Evolutionary conservation across 352 stramenopile species (phyloP).

Genomic region (Globisporangium takayamanum): DNA sequence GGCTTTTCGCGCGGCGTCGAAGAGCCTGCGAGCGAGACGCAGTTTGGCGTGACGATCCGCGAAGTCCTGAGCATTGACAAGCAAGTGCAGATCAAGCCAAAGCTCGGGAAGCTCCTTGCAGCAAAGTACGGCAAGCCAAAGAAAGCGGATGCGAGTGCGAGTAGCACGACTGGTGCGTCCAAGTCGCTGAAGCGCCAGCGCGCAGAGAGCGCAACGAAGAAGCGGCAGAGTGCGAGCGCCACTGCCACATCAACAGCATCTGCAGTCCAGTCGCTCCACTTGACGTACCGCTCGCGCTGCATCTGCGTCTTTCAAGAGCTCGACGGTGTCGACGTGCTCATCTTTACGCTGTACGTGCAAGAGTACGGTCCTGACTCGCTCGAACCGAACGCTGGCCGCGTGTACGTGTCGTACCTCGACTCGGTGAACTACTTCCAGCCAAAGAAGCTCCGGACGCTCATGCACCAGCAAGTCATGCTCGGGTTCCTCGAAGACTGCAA

Average conservation of each 20-base stretch:
- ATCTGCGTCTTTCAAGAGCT: constrained; percentile 89
- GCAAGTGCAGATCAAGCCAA: constrained; percentile 83
- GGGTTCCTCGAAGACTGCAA: constrained; percentile 86
- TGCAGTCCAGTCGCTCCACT: constrained; percentile 35
- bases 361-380: constrained; percentile 77
- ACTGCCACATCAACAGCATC: constrained; percentile 4
- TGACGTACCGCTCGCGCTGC: constrained; percentile 84
- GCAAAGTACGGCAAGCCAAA: constrained; percentile 63
- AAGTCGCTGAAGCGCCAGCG: constrained; percentile 63
- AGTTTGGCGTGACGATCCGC: constrained; percentile 81
- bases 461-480: constrained; percentile 87
- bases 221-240: constrained; percentile 21
- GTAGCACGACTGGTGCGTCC: constrained; percentile 16
- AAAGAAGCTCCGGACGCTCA: constrained; percentile 82
- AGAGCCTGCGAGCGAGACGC: constrained; percentile 66
- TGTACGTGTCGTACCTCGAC: constrained; percentile 88
- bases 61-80: constrained; percentile 85
- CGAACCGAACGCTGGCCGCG: constrained; percentile 65
- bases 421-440: constrained; percentile 88
- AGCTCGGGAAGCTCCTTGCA: constrained; percentile 69
- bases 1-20: constrained; percentile 59
- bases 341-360: constrained; percentile 88
- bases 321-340: constrained; percentile 82
- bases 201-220: constrained; percentile 16
- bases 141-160: constrained; percentile 21